Evolutionary conservation across 768 basidiomycete species (phyloP).

Genomic region (Tephrocybe sp.): DNA sequence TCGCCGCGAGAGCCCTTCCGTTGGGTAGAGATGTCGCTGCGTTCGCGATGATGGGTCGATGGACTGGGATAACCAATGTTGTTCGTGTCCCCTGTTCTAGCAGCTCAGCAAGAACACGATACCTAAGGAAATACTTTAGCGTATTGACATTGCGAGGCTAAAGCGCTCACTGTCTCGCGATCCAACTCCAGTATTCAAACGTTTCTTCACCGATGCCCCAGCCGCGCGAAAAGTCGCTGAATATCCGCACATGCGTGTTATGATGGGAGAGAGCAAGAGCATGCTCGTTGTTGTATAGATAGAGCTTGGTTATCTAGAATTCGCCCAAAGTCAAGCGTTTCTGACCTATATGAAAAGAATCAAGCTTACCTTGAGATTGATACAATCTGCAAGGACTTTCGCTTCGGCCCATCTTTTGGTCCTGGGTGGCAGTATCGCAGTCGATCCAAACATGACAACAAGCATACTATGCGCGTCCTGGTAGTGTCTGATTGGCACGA

Average conservation of each 20-base stretch:
- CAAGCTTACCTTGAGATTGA: slow-evolving; percentile 76
- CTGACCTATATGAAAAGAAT: neutral
- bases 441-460: slow-evolving; percentile 86
- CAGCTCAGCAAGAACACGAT: slow-evolving; percentile 89
- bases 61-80: slow-evolving; percentile 60
- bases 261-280: slow-evolving; percentile 80
- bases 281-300: slow-evolving; percentile 89
- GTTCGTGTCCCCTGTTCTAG: slow-evolving; percentile 77
- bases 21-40: slow-evolving; percentile 13
- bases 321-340: neutral
- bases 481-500: slow-evolving; percentile 65
- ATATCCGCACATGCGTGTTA: slow-evolving; percentile 80
- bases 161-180: slow-evolving; percentile 78
- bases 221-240: slow-evolving; percentile 81
- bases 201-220: slow-evolving; percentile 98
- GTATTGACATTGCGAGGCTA: neutral
- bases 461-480: slow-evolving; percentile 89
- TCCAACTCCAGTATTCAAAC: slow-evolving; percentile 98
- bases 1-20: slow-evolving; percentile 11
- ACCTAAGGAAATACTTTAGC: slow-evolving; percentile 40
- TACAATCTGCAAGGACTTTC: slow-evolving; percentile 92
- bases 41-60: slow-evolving; percentile 40
- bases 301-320: slow-evolving; percentile 80
- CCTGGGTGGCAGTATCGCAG: slow-evolving; percentile 81
- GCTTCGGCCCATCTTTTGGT: slow-evolving; percentile 99